Base-by-base conservation (phyloP, 306 rosid species). In the Abrus pulchellus region DNA sequence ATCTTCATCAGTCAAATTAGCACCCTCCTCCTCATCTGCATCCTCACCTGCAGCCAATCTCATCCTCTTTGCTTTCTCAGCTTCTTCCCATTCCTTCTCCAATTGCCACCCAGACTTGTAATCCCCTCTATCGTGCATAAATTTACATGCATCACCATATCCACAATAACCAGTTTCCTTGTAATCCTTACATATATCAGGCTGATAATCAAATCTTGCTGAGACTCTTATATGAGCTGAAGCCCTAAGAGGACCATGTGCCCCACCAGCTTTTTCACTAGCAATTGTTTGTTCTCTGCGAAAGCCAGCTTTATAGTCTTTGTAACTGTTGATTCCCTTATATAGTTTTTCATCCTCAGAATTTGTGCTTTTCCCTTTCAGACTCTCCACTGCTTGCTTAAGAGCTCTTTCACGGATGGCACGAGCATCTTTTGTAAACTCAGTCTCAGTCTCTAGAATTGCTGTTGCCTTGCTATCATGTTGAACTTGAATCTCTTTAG, bases 51-150 rank as follows among this genome's bases (percentile, higher is more conserved):
- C 72, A 78, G 97, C 97, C 52, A 89, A 65, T 65, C 91, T 89
- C 84, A 91, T 88, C 86, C 73, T 93, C 82, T 96, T 88, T 33
- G 81, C 82, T 84, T 93, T 93, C 91, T 93, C 96, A 50, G 89
- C 92, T 67, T 93, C 97, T 0, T 93, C 94, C 97, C 97, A 93
- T 71, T 93, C 97, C 89, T 88, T 89, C 75, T 93, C 97, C 96
- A 89, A 8, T 73, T 89, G 97, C 97, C 97, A 93, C 30, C 97
- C 96, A 64, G 96, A 81, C 83, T 93, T 91, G 87, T 93, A 93
- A 75, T 93, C 97, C 72, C 96, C 97, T 9, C 96, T 91, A 80
- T 91, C 97, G 79, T 93, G 97, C 97, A 90, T 89, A 73, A 93
- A 93, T 80, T 93, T 90, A 75, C 94, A 90, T 0, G 97, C 68